phyloP scores from a whole-genome alignment of 1,139 yeast species.

The Petasospora rhodanensis region DNA sequence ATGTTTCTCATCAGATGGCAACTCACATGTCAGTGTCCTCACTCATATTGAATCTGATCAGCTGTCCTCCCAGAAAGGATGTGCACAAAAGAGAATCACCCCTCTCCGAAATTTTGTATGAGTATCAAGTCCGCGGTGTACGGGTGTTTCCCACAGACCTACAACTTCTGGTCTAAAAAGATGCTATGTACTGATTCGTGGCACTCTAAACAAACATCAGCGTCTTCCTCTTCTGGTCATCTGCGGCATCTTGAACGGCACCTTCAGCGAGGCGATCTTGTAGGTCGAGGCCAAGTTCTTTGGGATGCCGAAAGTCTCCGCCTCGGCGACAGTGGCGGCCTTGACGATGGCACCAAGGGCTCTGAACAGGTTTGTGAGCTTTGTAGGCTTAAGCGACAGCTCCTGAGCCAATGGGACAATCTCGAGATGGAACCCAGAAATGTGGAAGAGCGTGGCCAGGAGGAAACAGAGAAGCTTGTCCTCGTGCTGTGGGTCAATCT shows the following conservation, averaged over 20 bases:
- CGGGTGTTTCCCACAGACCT: too few species aligned
- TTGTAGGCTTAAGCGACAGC: conserved; percentile 75
- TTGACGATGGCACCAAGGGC: conserved; percentile 81
- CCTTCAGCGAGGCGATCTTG: conserved; percentile 78
- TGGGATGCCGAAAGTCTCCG: conserved; percentile 78
- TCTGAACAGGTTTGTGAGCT: conserved; percentile 62
- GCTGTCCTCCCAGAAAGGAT: too few species aligned
- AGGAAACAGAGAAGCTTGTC: conserved; percentile 81
- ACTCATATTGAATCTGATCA: too few species aligned
- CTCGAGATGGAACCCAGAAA: conserved; percentile 73
- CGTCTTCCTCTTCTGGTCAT: conserved; percentile 67
- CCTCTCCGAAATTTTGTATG: too few species aligned
- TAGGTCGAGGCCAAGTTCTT: conserved; percentile 59
- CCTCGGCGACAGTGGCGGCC: conserved; percentile 72
- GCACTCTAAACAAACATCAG: too few species aligned
- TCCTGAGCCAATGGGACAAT: conserved; percentile 82
- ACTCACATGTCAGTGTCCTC: too few species aligned
- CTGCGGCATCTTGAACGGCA: conserved; percentile 88
- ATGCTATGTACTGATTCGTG: too few species aligned
- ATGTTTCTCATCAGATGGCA: too few species aligned
- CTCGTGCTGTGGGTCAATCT: conserved; percentile 82
- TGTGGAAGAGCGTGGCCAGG: conserved; percentile 66
- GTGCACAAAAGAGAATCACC: too few species aligned
- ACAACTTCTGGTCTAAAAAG: too few species aligned
- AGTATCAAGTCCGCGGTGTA: too few species aligned